Conservation (phyloP, 2,329 filamentous ascomycete genomes). For the Pseudogymnoascus verrucosus region DNA sequence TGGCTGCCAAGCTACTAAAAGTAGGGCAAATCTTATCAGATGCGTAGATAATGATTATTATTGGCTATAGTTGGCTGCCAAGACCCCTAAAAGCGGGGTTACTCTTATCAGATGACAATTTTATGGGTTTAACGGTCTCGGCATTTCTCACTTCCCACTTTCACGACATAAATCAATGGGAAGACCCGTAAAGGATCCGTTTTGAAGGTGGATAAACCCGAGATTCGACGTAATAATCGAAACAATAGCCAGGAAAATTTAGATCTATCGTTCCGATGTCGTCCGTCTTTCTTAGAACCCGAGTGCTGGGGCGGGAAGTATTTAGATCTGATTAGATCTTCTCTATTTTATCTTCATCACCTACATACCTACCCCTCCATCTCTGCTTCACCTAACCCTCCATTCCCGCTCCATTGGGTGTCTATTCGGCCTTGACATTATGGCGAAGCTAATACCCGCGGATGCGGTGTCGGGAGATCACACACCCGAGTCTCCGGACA, state of each 20-base stretch:
- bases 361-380: not conserved
- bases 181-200: not conserved
- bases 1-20: not conserved
- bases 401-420: not conserved
- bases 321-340: constrained; percentile 1
- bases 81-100: not conserved
- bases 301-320: not conserved
- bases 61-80: not conserved
- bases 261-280: not conserved
- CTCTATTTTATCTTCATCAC: not conserved
- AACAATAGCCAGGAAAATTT: not conserved
- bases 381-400: not conserved
- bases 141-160: not conserved
- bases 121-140: not conserved
- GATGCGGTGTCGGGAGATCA: not conserved
- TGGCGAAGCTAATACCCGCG: not conserved
- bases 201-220: not conserved
- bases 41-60: not conserved
- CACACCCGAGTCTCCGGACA: not conserved
- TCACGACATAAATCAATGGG: not conserved
- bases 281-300: not conserved
- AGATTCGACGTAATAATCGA: not conserved
- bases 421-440: not conserved
- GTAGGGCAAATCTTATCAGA: not conserved
- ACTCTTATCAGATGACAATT: not conserved